phyloP scores from a whole-genome alignment of 2,329 filamentous ascomycete genomes.

The Aureobasidium pullulans region DNA sequence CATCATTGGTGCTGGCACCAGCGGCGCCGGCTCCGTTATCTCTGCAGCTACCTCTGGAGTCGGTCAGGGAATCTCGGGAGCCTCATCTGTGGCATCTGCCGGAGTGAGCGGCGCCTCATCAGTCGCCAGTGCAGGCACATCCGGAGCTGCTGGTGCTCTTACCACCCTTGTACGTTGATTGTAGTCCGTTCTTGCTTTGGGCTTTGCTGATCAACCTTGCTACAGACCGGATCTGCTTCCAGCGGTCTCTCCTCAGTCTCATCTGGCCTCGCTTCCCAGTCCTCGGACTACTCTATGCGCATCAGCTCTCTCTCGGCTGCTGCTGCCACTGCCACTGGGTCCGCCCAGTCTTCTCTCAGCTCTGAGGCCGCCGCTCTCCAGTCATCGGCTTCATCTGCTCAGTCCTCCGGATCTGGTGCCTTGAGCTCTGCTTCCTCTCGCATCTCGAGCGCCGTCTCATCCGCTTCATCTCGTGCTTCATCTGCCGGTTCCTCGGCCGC shows the following conservation, averaged over 20 bases:
- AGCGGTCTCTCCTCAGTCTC: neutral
- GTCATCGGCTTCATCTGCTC: slow-evolving; percentile 3
- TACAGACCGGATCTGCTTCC: neutral
- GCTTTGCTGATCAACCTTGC: too few species aligned
- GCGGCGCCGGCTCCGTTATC: neutral
- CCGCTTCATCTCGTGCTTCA: neutral
- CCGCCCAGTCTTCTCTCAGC: slow-evolving; percentile 10
- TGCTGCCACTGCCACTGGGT: slow-evolving; percentile 6
- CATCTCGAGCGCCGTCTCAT: slow-evolving; percentile 1
- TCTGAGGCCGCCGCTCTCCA: slow-evolving; percentile 6
- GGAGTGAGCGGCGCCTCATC: neutral
- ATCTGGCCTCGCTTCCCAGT: neutral
- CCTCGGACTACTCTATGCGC: neutral
- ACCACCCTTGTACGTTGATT: neutral
- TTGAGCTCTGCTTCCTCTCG: neutral
- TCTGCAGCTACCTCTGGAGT: slow-evolving; percentile 2
- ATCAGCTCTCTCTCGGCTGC: slow-evolving; percentile 4
- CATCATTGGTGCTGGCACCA: neutral
- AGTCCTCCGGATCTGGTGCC: neutral
- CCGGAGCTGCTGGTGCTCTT: neutral
- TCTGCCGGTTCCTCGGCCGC: neutral
- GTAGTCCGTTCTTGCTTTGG: too few species aligned
- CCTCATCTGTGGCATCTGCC: neutral
- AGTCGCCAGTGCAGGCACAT: neutral
- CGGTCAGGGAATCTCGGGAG: neutral